These are phyloP conservation scores for Ceratobasidium sp. DNA, from an alignment of 1,284 basidiomycete genomes.

Conservation along the genomic window DNA sequence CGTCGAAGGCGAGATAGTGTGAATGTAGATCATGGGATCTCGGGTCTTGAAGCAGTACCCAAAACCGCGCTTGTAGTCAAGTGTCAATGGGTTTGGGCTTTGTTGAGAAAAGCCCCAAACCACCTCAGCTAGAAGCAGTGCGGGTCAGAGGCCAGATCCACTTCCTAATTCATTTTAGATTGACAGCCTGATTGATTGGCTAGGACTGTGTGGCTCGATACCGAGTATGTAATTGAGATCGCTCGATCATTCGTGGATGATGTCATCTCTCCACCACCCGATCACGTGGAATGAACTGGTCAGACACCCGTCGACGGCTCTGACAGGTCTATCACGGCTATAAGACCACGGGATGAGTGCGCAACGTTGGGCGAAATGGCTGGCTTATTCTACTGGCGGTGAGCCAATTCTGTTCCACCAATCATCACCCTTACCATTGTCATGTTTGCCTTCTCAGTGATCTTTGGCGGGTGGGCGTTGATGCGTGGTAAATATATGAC, in stretches of 20 bases:
- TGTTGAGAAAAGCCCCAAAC: too few species aligned
- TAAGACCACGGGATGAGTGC: constrained; percentile 21
- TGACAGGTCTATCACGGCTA: background rate
- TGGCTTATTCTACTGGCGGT: constrained; percentile 27
- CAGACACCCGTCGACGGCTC: background rate
- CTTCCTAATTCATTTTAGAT: too few species aligned
- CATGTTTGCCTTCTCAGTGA: constrained; percentile 12
- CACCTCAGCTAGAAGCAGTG: too few species aligned
- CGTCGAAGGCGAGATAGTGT: too few species aligned
- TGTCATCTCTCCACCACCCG: background rate
- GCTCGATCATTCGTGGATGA: background rate
- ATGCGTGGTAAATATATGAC: constrained; percentile 23
- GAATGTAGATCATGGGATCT: too few species aligned
- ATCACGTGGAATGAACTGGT: background rate
- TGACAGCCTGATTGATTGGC: background rate
- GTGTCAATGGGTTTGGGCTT: too few species aligned
- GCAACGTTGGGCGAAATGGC: constrained; percentile 39
- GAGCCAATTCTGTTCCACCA: background rate
- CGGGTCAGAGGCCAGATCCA: too few species aligned
- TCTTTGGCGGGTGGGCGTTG: constrained; percentile 22
- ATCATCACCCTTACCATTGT: constrained; percentile 1
- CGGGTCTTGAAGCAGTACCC: too few species aligned
- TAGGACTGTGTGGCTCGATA: background rate
- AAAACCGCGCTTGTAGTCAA: too few species aligned
- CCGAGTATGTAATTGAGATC: constrained; percentile 7